A percentile compares a stretch with the other conserved stretches of the same genome.
These are phyloP conservation scores for Suhomyces faveliae DNA, from an alignment of 805 yeast genomes.

Conservation along the genomic window DNA sequence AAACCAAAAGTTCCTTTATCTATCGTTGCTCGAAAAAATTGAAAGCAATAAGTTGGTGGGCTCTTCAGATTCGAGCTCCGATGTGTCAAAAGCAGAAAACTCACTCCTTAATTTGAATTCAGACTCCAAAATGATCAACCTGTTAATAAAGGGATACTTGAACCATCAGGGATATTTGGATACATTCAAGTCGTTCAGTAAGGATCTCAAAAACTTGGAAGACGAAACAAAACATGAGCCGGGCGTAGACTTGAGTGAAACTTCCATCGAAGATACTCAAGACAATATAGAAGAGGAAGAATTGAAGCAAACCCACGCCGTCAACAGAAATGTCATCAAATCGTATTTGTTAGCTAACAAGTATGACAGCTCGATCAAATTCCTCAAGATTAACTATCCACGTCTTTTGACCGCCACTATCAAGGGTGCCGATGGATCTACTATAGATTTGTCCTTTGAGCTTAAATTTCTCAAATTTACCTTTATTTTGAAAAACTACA, in stretches of 20 bases:
- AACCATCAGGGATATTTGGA: conserved; percentile 39
- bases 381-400: conserved; percentile 33
- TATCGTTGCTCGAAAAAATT: conserved; percentile 20
- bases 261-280: conserved; percentile 9
- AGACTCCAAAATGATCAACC: conserved; percentile 27
- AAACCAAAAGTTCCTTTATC: conserved; percentile 19
- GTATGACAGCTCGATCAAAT: conserved; percentile 41
- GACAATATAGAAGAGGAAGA: conserved; percentile 4
- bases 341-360: conserved; percentile 41
- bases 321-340: conserved; percentile 42
- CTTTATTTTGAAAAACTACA: conserved; percentile 19
- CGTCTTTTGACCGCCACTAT: conserved; percentile 1
- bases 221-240: conserved; percentile 9
- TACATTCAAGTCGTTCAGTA: conserved; percentile 32
- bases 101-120: conserved; percentile 16
- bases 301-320: conserved; percentile 22
- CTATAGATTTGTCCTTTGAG: conserved; percentile 20
- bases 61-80: conserved; percentile 1
- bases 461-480: conserved; percentile 26
- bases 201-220: conserved; percentile 28
- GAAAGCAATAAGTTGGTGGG: conserved; percentile 10
- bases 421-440: not conserved
- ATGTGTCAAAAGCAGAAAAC: conserved; percentile 4
- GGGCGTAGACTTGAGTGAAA: conserved; percentile 1
- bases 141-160: conserved; percentile 38